Conservation (phyloP, 2,329 filamentous ascomycete species). For the Monosporascus cannonballus region DNA sequence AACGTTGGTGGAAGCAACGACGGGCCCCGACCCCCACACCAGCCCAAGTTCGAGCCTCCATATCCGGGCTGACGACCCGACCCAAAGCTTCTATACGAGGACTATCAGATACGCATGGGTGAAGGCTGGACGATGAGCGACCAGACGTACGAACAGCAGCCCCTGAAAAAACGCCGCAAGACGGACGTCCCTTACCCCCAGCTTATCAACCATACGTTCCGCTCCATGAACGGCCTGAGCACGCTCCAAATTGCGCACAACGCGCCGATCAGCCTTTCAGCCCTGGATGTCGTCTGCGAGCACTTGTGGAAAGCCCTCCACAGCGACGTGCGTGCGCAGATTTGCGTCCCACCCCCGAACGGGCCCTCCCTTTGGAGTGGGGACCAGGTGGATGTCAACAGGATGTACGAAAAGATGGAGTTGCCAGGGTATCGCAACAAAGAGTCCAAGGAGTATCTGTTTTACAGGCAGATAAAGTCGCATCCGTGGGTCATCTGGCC, state of each 20-base stretch:
- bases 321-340: neutral
- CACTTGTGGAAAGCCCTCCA: conserved; percentile 19
- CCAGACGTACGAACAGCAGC: conserved; percentile 14
- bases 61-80: neutral
- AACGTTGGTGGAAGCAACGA: neutral
- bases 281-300: conserved; percentile 15
- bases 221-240: conserved; percentile 14
- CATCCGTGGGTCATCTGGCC: conserved; percentile 19
- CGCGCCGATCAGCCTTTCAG: conserved; percentile 11
- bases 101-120: conserved; percentile 16
- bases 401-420: conserved; percentile 12
- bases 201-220: conserved; percentile 7
- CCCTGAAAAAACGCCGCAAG: conserved; percentile 13
- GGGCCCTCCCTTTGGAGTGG: conserved; percentile 19
- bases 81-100: neutral
- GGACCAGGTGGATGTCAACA: neutral
- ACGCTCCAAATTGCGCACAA: conserved; percentile 18
- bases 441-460: conserved; percentile 1
- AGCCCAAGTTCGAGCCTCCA: neutral
- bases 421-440: neutral
- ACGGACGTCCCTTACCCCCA: conserved; percentile 16
- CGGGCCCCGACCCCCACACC: neutral
- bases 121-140: conserved; percentile 19
- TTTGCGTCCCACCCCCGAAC: conserved; percentile 12
- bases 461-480: conserved; percentile 10